A percentile compares a stretch with the other conserved stretches of the same genome.
These are phyloP conservation scores for Amanita subjunquillea DNA, from an alignment of 768 basidiomycete species.

Conservation along the genomic window DNA sequence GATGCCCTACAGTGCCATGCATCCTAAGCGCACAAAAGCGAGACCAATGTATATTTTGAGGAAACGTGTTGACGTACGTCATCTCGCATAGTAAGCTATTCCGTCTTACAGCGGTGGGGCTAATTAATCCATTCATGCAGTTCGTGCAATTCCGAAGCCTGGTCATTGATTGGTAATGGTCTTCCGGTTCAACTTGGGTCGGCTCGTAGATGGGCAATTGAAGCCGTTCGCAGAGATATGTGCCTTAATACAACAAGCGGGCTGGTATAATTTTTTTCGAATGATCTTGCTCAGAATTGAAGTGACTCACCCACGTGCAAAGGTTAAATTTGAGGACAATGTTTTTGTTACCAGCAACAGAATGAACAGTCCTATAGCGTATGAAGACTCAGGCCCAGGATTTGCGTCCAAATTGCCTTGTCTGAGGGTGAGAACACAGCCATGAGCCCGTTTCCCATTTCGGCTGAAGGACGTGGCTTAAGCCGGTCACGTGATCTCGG, in stretches of 20 bases:
- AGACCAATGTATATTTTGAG: background rate
- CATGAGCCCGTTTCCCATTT: background rate
- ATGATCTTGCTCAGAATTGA: background rate
- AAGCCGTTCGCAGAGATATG: background rate
- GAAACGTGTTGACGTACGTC: slow-evolving; percentile 1
- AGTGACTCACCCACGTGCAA: background rate
- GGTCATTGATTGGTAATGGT: background rate
- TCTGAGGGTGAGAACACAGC: background rate
- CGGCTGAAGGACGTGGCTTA: background rate
- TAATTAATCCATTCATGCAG: background rate
- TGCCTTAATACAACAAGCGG: slow-evolving; percentile 1
- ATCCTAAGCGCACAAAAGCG: background rate
- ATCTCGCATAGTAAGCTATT: background rate
- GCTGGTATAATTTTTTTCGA: background rate
- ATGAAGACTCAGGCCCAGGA: background rate
- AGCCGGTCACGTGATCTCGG: background rate
- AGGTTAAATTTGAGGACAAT: background rate
- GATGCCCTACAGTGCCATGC: background rate
- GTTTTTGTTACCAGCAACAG: background rate
- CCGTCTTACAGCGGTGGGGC: background rate
- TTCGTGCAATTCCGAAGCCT: background rate
- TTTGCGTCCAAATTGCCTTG: background rate
- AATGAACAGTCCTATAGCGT: background rate
- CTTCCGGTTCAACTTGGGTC: background rate
- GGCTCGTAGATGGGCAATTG: background rate